These are phyloP conservation scores for Phellopilus nigrolimitatus DNA, from an alignment of 1,284 basidiomycete genomes.

Conservation along the genomic window DNA sequence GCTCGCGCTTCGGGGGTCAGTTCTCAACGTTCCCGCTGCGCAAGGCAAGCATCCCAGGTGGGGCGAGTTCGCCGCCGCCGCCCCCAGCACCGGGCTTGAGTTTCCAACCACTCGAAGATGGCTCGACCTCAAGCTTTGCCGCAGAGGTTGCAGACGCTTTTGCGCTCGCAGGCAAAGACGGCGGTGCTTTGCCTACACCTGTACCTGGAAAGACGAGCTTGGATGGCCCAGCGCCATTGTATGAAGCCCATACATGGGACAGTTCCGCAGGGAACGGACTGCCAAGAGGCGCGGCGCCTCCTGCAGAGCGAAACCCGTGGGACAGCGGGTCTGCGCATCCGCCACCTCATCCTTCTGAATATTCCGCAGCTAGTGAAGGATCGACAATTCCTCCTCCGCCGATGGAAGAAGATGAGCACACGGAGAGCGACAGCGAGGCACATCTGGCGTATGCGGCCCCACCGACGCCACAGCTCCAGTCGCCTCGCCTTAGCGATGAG, in stretches of 20 bases:
- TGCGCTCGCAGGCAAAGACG: constrained; percentile 3
- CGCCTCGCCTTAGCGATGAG: not conserved
- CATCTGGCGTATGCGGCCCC: constrained; percentile 19
- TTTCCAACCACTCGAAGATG: constrained; percentile 9
- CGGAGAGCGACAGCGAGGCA: constrained; percentile 9
- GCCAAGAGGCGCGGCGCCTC: constrained; percentile 18
- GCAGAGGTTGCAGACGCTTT: constrained; percentile 21
- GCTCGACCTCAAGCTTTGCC: constrained; percentile 15
- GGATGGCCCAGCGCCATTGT: constrained; percentile 14
- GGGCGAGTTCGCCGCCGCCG: not conserved
- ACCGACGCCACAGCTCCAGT: not conserved
- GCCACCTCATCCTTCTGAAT: not conserved
- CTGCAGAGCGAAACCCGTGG: constrained; percentile 17
- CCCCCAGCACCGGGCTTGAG: not conserved
- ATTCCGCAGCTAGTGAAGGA: not conserved
- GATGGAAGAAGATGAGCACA: not conserved
- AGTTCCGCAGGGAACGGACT: constrained; percentile 2
- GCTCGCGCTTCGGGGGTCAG: constrained; percentile 13
- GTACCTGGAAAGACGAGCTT: not conserved
- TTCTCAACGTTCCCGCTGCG: constrained; percentile 22
- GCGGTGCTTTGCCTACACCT: not conserved
- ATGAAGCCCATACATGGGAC: constrained; percentile 4
- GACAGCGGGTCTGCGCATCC: not conserved
- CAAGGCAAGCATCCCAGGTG: constrained; percentile 8
- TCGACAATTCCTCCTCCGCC: not conserved